Evolutionary conservation across 2,329 filamentous ascomycete species (phyloP).

Genomic region (Podosphaera leucotricha): DNA sequence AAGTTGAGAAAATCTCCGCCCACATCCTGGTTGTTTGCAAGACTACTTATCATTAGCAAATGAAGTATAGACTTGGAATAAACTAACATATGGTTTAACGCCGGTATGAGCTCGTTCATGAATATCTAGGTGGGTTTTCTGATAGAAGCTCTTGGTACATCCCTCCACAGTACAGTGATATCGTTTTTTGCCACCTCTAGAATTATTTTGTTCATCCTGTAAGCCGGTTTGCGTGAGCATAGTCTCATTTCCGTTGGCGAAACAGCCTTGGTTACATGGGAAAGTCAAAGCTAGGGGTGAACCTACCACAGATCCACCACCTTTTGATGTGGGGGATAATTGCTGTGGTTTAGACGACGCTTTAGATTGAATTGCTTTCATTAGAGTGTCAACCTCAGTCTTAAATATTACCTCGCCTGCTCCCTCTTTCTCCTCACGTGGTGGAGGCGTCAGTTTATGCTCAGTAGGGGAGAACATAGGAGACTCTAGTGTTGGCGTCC

Average conservation of each 20-base stretch:
- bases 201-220: constrained; percentile 6
- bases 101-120: constrained; percentile 77
- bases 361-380: constrained; percentile 67
- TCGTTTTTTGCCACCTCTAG: constrained; percentile 24
- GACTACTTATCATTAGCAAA: constrained; percentile 2
- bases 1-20: constrained; percentile 63
- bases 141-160: constrained; percentile 64
- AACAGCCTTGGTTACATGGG: constrained; percentile 11
- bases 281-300: constrained; percentile 10
- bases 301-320: constrained; percentile 8
- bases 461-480: constrained; percentile 3
- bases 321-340: constrained; percentile 3
- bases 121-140: constrained; percentile 84
- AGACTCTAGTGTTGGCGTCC: constrained; percentile 7
- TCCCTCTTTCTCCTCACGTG: constrained; percentile 1
- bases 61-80: background rate
- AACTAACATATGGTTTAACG: constrained; percentile 64
- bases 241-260: constrained; percentile 1
- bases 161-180: constrained; percentile 51
- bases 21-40: constrained; percentile 51
- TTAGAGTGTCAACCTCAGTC: constrained; percentile 69
- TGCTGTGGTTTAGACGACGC: constrained; percentile 17
- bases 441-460: constrained; percentile 3
- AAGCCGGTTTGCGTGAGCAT: constrained; percentile 9
- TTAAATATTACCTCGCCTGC: constrained; percentile 35